Evolutionary conservation across 306 rosid genomes (phyloP).

Genomic region (Comarum palustre): DNA sequence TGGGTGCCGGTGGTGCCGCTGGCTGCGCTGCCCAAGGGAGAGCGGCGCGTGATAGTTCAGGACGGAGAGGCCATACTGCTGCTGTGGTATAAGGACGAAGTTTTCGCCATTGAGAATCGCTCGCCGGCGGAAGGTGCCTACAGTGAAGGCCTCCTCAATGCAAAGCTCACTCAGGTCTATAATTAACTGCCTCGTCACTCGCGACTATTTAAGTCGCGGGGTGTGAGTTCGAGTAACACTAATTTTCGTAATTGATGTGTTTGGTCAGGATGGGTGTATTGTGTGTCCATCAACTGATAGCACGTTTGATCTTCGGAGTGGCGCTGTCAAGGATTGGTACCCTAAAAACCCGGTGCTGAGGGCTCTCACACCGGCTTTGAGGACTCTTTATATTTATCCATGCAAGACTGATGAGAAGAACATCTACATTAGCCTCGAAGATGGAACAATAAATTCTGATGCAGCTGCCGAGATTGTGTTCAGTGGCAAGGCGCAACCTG

Average conservation of each 20-base stretch:
- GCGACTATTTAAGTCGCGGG: no score
- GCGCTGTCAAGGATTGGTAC: slow-evolving; percentile 81
- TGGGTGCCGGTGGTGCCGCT: slow-evolving; percentile 96
- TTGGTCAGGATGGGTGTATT: slow-evolving; percentile 74
- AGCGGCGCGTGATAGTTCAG: slow-evolving; percentile 86
- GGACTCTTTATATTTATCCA: slow-evolving; percentile 62
- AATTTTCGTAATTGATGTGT: background rate
- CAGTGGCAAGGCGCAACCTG: slow-evolving; percentile 93
- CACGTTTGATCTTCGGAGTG: slow-evolving; percentile 76
- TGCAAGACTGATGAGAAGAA: slow-evolving; percentile 77
- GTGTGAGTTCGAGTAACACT: background rate
- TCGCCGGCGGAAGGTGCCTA: slow-evolving; percentile 99
- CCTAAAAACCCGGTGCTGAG: slow-evolving; percentile 91
- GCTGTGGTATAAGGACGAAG: slow-evolving; percentile 75
- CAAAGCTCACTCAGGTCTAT: slow-evolving; percentile 81
- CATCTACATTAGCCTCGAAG: slow-evolving; percentile 63
- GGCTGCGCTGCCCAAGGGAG: slow-evolving; percentile 83
- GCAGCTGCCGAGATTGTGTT: slow-evolving; percentile 79
- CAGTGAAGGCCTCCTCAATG: slow-evolving; percentile 79
- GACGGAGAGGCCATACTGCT: slow-evolving; percentile 62
- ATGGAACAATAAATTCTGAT: slow-evolving; percentile 36
- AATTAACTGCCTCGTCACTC: no score
- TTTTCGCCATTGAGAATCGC: slow-evolving; percentile 77
- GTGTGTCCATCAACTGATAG: slow-evolving; percentile 96
- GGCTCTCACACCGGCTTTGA: slow-evolving; percentile 73